phyloP scores from a whole-genome alignment of 169 alveolate species.

The Plasmodium inui region DNA sequence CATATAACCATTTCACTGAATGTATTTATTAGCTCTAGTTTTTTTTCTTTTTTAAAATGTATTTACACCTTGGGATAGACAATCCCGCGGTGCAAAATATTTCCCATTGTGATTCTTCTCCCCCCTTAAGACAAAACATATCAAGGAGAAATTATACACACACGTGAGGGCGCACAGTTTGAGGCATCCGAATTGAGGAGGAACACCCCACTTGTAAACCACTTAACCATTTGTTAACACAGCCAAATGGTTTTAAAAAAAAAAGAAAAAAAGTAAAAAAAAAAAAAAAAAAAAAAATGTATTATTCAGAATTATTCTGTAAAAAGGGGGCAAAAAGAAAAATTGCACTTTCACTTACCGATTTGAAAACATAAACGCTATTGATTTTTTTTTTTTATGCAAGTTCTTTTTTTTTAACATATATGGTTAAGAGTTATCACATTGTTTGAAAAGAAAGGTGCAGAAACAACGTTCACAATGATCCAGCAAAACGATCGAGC shows the following conservation, averaged over 20 bases:
- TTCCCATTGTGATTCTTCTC: background rate
- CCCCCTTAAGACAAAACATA: background rate
- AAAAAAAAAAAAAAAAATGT: background rate
- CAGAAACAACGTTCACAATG: no score
- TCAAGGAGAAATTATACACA: background rate
- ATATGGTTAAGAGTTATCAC: background rate
- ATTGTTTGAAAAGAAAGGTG: background rate
- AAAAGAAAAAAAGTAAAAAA: background rate
- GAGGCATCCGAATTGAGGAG: background rate
- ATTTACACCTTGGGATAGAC: background rate
- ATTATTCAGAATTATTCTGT: constrained; percentile 3
- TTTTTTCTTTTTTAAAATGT: background rate
- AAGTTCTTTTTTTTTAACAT: background rate
- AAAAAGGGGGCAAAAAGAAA: background rate
- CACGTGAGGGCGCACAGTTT: background rate
- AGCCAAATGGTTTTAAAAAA: background rate
- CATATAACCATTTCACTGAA: background rate
- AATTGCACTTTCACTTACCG: background rate
- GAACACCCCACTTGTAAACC: background rate
- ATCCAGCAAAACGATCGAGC: background rate
- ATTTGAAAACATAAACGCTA: background rate
- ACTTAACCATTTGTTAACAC: background rate
- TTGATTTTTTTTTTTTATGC: background rate
- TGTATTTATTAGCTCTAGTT: background rate
- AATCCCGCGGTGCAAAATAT: background rate